Conservation (phyloP, 1,284 basidiomycete species). For the Coniferiporia sulphurascens region DNA sequence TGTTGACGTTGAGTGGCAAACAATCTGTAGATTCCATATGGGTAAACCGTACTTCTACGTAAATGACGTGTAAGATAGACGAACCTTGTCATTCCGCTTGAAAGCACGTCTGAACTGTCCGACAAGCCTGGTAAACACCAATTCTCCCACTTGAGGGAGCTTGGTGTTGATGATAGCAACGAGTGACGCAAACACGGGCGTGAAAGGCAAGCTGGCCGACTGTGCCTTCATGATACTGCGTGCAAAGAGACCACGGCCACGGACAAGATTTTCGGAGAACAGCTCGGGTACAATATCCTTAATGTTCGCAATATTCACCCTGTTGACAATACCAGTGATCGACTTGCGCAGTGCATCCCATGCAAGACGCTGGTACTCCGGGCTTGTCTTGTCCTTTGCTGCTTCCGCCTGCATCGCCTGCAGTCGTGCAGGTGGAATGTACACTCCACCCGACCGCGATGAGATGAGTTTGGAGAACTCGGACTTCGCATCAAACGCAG, state of each 20-base stretch:
- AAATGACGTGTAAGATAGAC: slow-evolving; percentile 25
- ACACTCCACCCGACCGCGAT: slow-evolving; percentile 88
- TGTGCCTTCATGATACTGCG: slow-evolving; percentile 98
- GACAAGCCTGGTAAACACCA: slow-evolving; percentile 84
- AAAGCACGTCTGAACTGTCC: slow-evolving; percentile 94
- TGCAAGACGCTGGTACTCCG: slow-evolving; percentile 93
- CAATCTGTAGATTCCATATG: slow-evolving; percentile 45
- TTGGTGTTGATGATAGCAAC: slow-evolving; percentile 97
- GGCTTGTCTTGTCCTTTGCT: slow-evolving; percentile 75
- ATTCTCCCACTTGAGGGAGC: slow-evolving; percentile 92
- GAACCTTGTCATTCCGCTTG: slow-evolving; percentile 95
- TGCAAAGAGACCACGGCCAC: slow-evolving; percentile 85
- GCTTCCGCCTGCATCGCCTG: slow-evolving; percentile 90
- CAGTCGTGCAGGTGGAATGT: slow-evolving; percentile 92
- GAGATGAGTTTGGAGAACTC: slow-evolving; percentile 79
- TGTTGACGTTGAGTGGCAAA: slow-evolving; percentile 91
- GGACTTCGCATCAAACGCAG: slow-evolving; percentile 58
- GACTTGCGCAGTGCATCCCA: slow-evolving; percentile 99
- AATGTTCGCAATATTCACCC: slow-evolving; percentile 95
- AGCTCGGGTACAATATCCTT: slow-evolving; percentile 95
- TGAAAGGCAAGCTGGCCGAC: slow-evolving; percentile 93
- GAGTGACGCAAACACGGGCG: slow-evolving; percentile 93
- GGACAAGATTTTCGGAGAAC: slow-evolving; percentile 88
- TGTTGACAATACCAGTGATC: slow-evolving; percentile 99
- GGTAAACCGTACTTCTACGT: neutral